Percentiles rank a stretch among this genome's conserved stretches.
These are phyloP conservation scores for Claviceps africana DNA, from an alignment of 2,329 filamentous ascomycete species.

Conservation along the genomic window DNA sequence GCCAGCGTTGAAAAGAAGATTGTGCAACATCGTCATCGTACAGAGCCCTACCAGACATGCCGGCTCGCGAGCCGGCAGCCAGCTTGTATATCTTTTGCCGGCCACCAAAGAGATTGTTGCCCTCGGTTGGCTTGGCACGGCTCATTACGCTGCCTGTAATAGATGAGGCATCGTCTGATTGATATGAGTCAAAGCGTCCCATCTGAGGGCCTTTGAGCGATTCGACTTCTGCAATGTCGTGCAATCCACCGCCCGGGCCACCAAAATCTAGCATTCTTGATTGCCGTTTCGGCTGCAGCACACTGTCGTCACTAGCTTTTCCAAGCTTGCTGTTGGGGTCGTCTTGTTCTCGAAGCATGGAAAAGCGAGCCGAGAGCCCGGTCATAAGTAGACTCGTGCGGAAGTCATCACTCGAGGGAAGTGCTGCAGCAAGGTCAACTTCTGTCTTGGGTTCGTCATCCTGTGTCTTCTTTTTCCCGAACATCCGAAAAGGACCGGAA, in stretches of 20 bases:
- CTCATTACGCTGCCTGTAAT: constrained; percentile 63
- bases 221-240: constrained; percentile 83
- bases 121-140: constrained; percentile 67
- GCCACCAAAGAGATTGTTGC: constrained; percentile 87
- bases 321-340: constrained; percentile 79
- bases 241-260: constrained; percentile 37
- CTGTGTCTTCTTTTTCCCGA: constrained; percentile 40
- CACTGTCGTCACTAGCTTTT: constrained; percentile 91
- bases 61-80: constrained; percentile 36
- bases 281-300: constrained; percentile 67
- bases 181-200: constrained; percentile 50
- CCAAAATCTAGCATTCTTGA: constrained; percentile 66
- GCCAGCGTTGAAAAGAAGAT: constrained; percentile 71
- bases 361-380: constrained; percentile 85
- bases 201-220: constrained; percentile 55
- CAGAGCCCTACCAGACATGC: constrained; percentile 53
- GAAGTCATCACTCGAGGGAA: constrained; percentile 81
- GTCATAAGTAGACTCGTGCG: constrained; percentile 93
- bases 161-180: constrained; percentile 58
- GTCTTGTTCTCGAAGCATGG: constrained; percentile 90
- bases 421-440: constrained; percentile 56
- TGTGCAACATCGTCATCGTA: constrained; percentile 79
- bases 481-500: constrained; percentile 37
- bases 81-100: constrained; percentile 93
- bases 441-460: constrained; percentile 48